Evolutionary conservation across 495 filamentous ascomycete genomes (phyloP), one percentile per base, ranked within the genome.

Genomic region (Xylaria bambusicola): DNA sequence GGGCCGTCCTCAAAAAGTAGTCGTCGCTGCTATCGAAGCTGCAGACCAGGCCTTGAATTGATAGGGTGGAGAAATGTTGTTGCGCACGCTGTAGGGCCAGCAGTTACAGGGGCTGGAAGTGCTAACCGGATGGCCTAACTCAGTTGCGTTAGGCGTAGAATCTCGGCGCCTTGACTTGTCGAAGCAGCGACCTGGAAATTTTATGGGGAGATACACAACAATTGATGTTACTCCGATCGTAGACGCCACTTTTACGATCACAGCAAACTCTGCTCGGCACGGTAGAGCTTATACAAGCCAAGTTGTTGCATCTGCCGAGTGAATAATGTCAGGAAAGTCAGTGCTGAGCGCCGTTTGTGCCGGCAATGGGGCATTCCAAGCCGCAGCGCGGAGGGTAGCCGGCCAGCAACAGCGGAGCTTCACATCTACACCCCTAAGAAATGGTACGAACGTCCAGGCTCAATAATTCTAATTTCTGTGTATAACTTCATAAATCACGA

Each of bases 391-490:
- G 60, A 65, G 60, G 55, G 60, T 66, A 60, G 53, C 54, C 38
- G 52, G 38, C 7, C 58, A 54, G 31, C 60, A 58, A 38, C 60
- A 53, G 18, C 55, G 68, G 29, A 62, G 58, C 15, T 70, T 70
- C 59, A 63, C 68, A 15, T 65, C 56, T 23, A 56, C 68, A 6
- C 8, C 52, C n/a, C 63, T 29, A 54, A 55, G 49, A 61, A 56
- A 66, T 49, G 65, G 67, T 67, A 67, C 35, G 44, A 24, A 18
- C 45, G n/a, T n/a, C n/a, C n/a, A n/a, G n/a, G n/a, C n/a, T n/a
- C n/a, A n/a, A n/a, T n/a, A n/a, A n/a, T n/a, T n/a, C n/a, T n/a
- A n/a, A n/a, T n/a, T n/a, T n/a, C n/a, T 24, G 23, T 31, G 44
- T 15, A 6, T 38, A 8, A n/a, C n/a, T n/a, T n/a, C n/a, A n/a